Evolutionary conservation across 2,329 filamentous ascomycete genomes (phyloP), one percentile per base, ranked within the genome.

Genomic region (Lasiodiplodia sp.): DNA sequence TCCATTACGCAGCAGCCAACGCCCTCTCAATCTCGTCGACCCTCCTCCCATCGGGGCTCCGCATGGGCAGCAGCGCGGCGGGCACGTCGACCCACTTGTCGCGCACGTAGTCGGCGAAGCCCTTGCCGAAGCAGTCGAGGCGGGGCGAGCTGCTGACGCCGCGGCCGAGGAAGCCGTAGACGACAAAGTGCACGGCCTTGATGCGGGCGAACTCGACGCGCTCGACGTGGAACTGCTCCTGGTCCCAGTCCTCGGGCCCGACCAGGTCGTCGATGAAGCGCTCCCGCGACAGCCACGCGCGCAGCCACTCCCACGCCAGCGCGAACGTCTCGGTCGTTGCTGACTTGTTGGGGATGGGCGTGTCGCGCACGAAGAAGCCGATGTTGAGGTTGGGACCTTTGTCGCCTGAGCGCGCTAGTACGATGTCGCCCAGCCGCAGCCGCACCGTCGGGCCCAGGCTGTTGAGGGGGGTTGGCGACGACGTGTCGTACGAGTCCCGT

Each of bases 401-500:
- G 72, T 83, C 77, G 47, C 78, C 78, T 4, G 82, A 82, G 66
- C 84, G 74, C 1, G 79, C 82, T 23, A 84, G 79, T 7, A 76
- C 79, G 16, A 84, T 72, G 62, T 83, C 81, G 16, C 82, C 83
- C 0, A 85, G 72, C 2, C 78, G 79, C 14, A 78, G 74, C 18
- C 70, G 69, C 0, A 74, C 74, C 0, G 77, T 80, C 1, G 72
- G 70, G 3, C 53, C 53, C 56, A 76, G 77, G 12, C 68, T 73
- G 1, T 66, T 31, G 0, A 79, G 62, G 7, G 71, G 66, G 0
- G 70, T 52, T 1, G 72, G 69, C 12, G 69, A 69, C 2, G 75
- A 11, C 1, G 76, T 75, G n/a, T 78, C 75, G 64, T 78, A 78
- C 58, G 69, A 75, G 21, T 71, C 69, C 23, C 64, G 69, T 18